Evolutionary conservation across 176 grass and related monocot species (phyloP), one percentile per base, ranked within the genome.

Genomic region (Rhynchospora pubera): DNA sequence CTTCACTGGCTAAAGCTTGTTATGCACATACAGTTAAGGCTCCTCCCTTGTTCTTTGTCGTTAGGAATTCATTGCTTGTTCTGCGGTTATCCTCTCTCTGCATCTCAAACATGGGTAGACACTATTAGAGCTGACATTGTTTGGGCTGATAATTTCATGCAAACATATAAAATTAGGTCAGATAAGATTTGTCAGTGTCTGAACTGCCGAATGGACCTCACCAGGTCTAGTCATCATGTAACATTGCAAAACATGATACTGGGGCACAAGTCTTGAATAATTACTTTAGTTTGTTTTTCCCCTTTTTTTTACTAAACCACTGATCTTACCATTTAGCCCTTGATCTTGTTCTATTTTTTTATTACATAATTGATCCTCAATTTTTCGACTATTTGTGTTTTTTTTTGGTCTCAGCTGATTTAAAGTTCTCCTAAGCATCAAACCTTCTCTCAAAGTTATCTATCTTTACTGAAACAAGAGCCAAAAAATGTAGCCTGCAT

Each of bases 1-100:
- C 92, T 83, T 78, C 85, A 14, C 48, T 97, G 84, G 92, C 84
- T 59, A 97, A 91, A 88, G 59, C 86, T 79, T 88, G 90, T 67
- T 55, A 44, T 58, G 92, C 92, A 23, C 94, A 94, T 46, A 89
- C 94, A 79, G 94, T 97, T 51, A 84, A 78, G 85, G 70, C 6
- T 45, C 47, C 62, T 39, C 34, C 4, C 34, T 39, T 39, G 34
- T 39, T 39, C 34, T 39, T 39, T 39, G 34, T 39, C 2, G 2
- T 39, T 39, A 5, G 34, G 34, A 39, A 39, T 39, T 39, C 34
- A 39, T 39, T 39, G 34, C 34, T 39, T 2, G 34, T 39, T 39
- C 67, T 80, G 57, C 57, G 47, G 26, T 16, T 18, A 47, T 62
- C 72, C n/a, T 82, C 0, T 83, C 45, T 26, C 69, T 57, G 1